These are phyloP conservation scores for Penicillium sp. DNA, from an alignment of 2,329 filamentous ascomycete species.

Conservation along the genomic window DNA sequence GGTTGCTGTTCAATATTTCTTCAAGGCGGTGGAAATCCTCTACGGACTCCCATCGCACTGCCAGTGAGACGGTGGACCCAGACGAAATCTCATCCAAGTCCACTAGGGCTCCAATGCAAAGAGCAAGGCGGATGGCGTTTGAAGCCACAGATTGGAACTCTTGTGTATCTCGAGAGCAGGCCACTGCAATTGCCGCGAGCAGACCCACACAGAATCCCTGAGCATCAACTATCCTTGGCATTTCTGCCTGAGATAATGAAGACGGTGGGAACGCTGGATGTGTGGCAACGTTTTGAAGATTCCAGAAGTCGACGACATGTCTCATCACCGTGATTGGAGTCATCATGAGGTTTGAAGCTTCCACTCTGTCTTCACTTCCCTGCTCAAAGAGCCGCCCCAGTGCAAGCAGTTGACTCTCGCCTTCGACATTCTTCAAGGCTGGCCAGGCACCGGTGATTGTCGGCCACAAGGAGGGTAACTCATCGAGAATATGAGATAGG, in stretches of 20 bases:
- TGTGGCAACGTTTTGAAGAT: neutral
- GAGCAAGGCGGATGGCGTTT: neutral
- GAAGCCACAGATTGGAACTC: neutral
- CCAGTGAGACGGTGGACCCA: neutral
- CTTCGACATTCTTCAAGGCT: neutral
- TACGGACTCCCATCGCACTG: conserved; percentile 4
- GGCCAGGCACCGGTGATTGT: neutral
- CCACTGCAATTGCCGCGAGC: neutral
- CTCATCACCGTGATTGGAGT: neutral
- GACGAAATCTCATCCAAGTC: conserved; percentile 1
- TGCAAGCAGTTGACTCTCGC: neutral
- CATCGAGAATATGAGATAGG: neutral
- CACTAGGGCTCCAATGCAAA: neutral
- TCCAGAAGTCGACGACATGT: neutral
- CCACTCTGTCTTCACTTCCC: neutral
- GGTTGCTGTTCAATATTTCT: neutral
- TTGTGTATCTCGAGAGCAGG: neutral
- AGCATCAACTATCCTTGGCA: neutral
- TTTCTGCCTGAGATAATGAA: neutral
- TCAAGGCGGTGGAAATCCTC: neutral
- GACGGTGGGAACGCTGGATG: neutral
- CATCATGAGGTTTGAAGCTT: neutral
- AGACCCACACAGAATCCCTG: conserved; percentile 1
- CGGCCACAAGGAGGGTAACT: neutral
- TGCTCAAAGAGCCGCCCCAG: neutral